Evolutionary conservation across 257 asterid species (phyloP).

Genomic region (Petrea volubilis): DNA sequence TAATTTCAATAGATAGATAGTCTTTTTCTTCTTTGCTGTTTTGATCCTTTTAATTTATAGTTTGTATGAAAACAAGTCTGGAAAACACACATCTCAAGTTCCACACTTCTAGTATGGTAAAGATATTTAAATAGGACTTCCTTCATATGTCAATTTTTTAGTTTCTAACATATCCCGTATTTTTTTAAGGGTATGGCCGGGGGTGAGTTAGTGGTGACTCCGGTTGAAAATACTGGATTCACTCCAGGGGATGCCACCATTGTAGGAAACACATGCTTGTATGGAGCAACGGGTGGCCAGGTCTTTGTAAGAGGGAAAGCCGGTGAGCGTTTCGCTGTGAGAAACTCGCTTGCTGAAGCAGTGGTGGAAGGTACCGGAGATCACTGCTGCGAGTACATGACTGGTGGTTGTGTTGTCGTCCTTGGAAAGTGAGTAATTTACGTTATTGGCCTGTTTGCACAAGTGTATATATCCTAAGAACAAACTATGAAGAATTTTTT

Average conservation of each 20-base stretch:
- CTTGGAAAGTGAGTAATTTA: constrained; percentile 82
- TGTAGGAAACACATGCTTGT: constrained; percentile 94
- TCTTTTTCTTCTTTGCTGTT: too few species aligned
- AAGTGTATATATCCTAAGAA: background rate
- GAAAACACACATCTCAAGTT: too few species aligned
- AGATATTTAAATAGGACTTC: background rate
- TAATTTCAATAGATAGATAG: too few species aligned
- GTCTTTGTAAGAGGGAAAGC: constrained; percentile 87
- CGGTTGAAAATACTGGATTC: constrained; percentile 76
- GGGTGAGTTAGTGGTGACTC: constrained; percentile 87
- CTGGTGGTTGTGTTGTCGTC: constrained; percentile 94
- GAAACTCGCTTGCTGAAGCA: constrained; percentile 96
- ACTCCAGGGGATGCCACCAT: constrained; percentile 90
- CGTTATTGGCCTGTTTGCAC: background rate
- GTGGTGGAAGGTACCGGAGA: constrained; percentile 99
- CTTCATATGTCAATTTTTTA: background rate
- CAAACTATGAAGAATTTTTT: background rate
- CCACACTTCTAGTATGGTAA: too few species aligned
- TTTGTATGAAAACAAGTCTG: too few species aligned
- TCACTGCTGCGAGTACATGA: constrained; percentile 98
- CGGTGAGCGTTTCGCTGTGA: constrained; percentile 96
- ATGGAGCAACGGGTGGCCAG: constrained; percentile 98
- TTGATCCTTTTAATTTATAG: too few species aligned
- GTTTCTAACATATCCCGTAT: constrained; percentile 21
- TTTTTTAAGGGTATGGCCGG: constrained; percentile 94